Base-by-base conservation (phyloP, 768 basidiomycete species). In the Leccinum obscurum region DNA sequence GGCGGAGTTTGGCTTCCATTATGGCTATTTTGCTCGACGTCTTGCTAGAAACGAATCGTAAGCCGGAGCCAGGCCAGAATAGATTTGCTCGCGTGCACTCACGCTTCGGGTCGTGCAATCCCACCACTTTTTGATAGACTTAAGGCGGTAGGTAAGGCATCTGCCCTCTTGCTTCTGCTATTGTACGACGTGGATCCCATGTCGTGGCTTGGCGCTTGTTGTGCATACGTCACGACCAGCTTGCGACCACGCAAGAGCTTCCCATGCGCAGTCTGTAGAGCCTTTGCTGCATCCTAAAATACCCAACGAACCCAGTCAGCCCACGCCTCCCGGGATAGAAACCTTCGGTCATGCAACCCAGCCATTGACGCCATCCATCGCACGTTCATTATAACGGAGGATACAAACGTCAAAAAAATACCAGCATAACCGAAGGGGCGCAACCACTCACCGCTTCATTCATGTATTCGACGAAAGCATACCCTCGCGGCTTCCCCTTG, bases 401-500 rank as follows among this genome's bases (percentile, higher is more conserved):
- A 55, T 55, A 64, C 61, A 63, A 51, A 61, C 61, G 71, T 75
- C 68, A 73, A 73, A 70, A 58, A 41, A 26, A 8, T 20, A 48
- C 51, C 41, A 53, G 59, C 63, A 68, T 44, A 57, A 66, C 65
- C 68, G 57, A 67, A 59, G 62, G 65, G 52, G 53, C 9, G 34
- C 62, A 26, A 26, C 22, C 55, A 87, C 92, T 80, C 76, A 98
- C 96, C 76, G 87, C 85, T 76, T 87, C 81, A 49, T 83, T 83
- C 32, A 80, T 80, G 68, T 87, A 98, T 76, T 98, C 93, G 35
- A 99, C 76, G 66, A 98, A 99, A 0, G 95, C 95, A 74, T 96
- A 98, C 6, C 97, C 96, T 13, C 95, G 81, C 1, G 97, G 95
- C 72, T 92, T 97, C 17, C 97, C 97, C 71, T 89, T 95, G 68